Conservation (phyloP, 306 rosid genomes). For the Lathyrus aphaca region DNA sequence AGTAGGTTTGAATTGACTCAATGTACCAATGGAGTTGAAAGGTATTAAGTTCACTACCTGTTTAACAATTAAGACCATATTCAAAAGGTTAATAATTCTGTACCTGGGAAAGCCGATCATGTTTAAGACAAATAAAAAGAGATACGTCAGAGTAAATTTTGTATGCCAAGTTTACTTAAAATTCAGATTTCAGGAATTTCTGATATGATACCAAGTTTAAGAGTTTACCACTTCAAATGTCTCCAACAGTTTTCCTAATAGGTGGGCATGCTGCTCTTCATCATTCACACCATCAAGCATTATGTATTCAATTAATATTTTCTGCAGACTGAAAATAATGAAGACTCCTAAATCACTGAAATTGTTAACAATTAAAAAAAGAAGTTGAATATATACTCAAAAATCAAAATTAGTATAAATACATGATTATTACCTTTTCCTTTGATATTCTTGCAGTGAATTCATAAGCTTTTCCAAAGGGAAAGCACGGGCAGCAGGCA, state of each 20-base stretch:
- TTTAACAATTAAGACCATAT: constrained; percentile 34
- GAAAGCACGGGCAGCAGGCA: constrained; percentile 99
- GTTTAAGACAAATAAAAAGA: background rate
- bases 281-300: constrained; percentile 97
- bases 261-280: constrained; percentile 91
- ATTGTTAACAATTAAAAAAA: background rate
- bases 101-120: background rate
- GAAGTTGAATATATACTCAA: background rate
- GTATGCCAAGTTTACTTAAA: constrained; percentile 7
- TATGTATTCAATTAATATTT: constrained; percentile 92
- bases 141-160: background rate
- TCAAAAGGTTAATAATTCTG: constrained; percentile 29
- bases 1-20: constrained; percentile 79
- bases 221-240: constrained; percentile 85
- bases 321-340: constrained; percentile 66
- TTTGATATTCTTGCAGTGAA: constrained; percentile 81
- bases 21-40: constrained; percentile 83
- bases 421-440: constrained; percentile 52
- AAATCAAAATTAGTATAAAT: constrained; percentile 12
- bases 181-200: constrained; percentile 8
- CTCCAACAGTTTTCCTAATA: constrained; percentile 75
- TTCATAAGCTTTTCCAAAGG: constrained; percentile 89
- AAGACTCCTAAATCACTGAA: constrained; percentile 25
- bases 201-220: constrained; percentile 6
- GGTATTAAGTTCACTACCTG: constrained; percentile 98